Evolutionary conservation across 2,329 filamentous ascomycete genomes (phyloP), one percentile per base, ranked within the genome.

Genomic region (Escovopsis sp.): DNA sequence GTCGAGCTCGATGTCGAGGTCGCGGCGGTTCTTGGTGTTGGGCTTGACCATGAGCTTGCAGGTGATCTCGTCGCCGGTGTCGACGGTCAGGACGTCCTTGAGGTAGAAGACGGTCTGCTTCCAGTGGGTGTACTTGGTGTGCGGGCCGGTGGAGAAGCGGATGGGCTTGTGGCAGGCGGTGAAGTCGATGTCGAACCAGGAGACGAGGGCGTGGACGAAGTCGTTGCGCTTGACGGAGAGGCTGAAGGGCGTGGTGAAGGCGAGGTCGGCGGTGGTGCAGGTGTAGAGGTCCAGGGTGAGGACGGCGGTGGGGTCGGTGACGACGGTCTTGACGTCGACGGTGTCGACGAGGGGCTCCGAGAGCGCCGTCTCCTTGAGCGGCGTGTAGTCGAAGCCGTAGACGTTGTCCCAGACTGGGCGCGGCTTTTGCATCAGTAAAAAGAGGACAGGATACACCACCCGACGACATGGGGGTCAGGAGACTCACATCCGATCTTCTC

Each of bases 91-190:
- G 32, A 94, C 85, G 53, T 98, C 88, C 57, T 84, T 78, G 49
- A 98, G 73, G 68, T 98, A 98, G 69, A 98, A 96, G 48, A 98
- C 91, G 11, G 91, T 98, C 72, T 98, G 91, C 71, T 98, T 98
- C 91, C 91, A 98, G 74, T 98, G 91, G 15, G 91, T 98, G 69
- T 96, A 96, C 69, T 95, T 96, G 55, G 89, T 93, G 67, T 96
- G 91, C 26, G 91, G 91, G 19, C 91, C 91, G 15, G 91, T 98
- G 42, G 85, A 94, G 74, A 98, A 98, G 58, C 81, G 78, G 59
- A 98, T 87, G 30, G 87, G 85, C 75, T 96, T 96, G 75, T 98
- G 91, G 75, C 91, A 96, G 46, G 87, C 88, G 41, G 85, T 84
- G 68, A 98, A 98, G 59, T 96, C 89, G 55, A 98, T 96, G 61